A percentile compares a stretch with the other conserved stretches of the same genome.
Evolutionary conservation across 2,329 filamentous ascomycete species (phyloP).

Genomic region (Atkinsonella texensis): DNA sequence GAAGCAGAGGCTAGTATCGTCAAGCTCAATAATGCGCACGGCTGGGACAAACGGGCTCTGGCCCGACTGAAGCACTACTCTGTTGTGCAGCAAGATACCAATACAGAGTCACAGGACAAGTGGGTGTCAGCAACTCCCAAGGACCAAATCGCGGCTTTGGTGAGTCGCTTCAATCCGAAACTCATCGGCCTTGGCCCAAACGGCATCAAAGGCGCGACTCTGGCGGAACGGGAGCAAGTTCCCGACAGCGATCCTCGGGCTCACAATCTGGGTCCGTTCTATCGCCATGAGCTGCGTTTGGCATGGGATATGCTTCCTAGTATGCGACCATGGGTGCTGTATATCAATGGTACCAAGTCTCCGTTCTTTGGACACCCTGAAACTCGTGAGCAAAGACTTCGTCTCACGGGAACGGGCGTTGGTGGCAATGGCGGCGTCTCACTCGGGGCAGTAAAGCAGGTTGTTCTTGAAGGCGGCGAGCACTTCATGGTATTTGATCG

Average conservation of each 20-base stretch:
- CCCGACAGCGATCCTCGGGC: background rate
- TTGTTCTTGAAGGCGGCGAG: background rate
- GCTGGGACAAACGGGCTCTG: background rate
- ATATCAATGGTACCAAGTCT: constrained; percentile 1
- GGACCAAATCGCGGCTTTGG: constrained; percentile 1
- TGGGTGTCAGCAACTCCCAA: background rate
- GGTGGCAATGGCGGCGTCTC: background rate
- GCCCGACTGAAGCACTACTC: constrained; percentile 2
- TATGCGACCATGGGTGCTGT: background rate
- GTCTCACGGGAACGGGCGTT: background rate
- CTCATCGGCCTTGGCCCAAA: constrained; percentile 1
- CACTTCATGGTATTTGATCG: background rate
- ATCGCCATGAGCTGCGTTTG: background rate
- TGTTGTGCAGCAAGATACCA: background rate
- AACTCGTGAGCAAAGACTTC: background rate
- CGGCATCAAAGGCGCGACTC: background rate
- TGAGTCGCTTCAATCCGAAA: background rate
- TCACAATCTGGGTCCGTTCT: constrained; percentile 1
- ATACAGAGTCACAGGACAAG: background rate
- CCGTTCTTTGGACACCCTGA: constrained; percentile 2
- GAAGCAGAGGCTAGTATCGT: background rate
- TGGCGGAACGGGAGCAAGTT: background rate
- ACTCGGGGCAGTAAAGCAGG: background rate
- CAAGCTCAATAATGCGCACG: background rate
- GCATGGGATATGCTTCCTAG: constrained; percentile 3